Evolutionary conservation across 1,139 yeast genomes (phyloP), one percentile per base, ranked within the genome.

Genomic region (Arxiozyma bovina): DNA sequence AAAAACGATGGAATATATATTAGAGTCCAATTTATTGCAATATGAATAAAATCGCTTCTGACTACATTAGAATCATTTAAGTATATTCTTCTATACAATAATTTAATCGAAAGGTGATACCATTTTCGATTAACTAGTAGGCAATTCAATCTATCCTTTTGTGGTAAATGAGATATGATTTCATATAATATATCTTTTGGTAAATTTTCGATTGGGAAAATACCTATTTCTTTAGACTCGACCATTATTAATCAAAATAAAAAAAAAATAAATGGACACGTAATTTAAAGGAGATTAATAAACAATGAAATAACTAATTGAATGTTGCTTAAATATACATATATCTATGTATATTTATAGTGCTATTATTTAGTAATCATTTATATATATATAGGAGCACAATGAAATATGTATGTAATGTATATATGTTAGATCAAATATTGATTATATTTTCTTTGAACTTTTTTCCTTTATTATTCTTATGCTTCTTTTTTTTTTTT

Each of bases 61-160:
- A 70, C 71, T 42, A 69, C 72, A 48, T 68, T 68, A n/a, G 71
- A 69, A 53, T 69, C 73, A 52, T 69, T 69, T 40, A 69, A 56
- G 54, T 69, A 69, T 21, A 69, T 67, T 53, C 70, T 58, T 51
- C 70, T 62, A 57, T 69, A 69, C 15, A 69, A 42, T 50, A 68
- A 52, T 52, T 65, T 64, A 30, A 62, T 64, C 5, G 68, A 69
- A 9, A 69, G 54, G 41, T 55, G 54, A 51, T 68, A 53, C 45
- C 61, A 61, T 51, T 61, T 59, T 45, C 56, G 61, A 51, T 59
- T 63, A 15, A 68, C 54, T 20, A 60, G 50, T 18, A 68, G 60
- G 42, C 63, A 52, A 5, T 48, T 58, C 18, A 68, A 51, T 52
- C 70, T 62, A 49, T 68, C 71, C 11, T 50, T 52, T 53, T 69